phyloP scores from a whole-genome alignment of 805 yeast genomes.

The Saturnispora halmiae region DNA sequence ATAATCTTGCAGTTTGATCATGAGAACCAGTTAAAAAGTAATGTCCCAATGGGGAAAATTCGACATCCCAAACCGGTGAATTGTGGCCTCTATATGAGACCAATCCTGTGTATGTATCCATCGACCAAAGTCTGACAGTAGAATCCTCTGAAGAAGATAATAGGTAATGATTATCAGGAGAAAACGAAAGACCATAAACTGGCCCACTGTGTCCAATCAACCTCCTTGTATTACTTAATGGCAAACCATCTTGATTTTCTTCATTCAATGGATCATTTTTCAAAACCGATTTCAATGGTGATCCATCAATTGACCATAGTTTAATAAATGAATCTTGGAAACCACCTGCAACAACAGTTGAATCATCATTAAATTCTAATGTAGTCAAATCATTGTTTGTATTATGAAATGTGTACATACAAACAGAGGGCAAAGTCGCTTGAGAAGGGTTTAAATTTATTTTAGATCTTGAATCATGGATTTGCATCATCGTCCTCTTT shows the following conservation, averaged over 20 bases:
- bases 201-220: conserved; percentile 92
- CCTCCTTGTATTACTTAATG: conserved; percentile 33
- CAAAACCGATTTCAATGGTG: conserved; percentile 58
- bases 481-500: conserved; percentile 64
- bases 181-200: conserved; percentile 80
- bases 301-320: conserved; percentile 89
- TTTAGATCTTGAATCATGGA: conserved; percentile 74
- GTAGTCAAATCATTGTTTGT: conserved; percentile 85
- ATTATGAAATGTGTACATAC: conserved; percentile 97
- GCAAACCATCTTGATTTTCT: conserved; percentile 24
- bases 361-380: conserved; percentile 78
- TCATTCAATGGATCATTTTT: conserved; percentile 44
- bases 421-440: conserved; percentile 84
- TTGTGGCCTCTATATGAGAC: conserved; percentile 95
- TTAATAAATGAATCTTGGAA: conserved; percentile 87
- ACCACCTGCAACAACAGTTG: conserved; percentile 84
- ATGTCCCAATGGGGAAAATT: conserved; percentile 91
- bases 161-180: conserved; percentile 80
- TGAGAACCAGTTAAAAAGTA: conserved; percentile 97
- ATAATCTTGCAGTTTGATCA: conserved; percentile 92
- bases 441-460: conserved; percentile 38
- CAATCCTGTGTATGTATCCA: conserved; percentile 80
- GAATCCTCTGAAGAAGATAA: conserved; percentile 85
- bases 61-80: conserved; percentile 96
- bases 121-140: conserved; percentile 87